phyloP scores from a whole-genome alignment of 208 protist genomes.

The Kentomonas sorsogonicus region DNA sequence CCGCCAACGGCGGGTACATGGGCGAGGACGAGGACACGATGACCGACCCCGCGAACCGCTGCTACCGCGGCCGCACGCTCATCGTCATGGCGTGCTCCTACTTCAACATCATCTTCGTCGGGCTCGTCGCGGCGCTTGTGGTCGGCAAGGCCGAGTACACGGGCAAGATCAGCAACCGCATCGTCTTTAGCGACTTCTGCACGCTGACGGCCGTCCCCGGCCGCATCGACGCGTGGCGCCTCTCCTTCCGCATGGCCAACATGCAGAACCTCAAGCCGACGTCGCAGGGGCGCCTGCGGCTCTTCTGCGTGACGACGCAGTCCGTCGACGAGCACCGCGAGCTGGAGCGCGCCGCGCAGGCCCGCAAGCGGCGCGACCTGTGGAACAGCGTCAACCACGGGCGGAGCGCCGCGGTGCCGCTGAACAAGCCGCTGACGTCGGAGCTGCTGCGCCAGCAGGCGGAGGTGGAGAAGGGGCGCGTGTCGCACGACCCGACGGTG shows the following conservation, averaged over 20 bases:
- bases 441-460: constrained; percentile 6
- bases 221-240: constrained; percentile 35
- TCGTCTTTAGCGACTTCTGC: constrained; percentile 82
- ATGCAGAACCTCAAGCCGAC: constrained; percentile 53
- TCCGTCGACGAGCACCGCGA: constrained; percentile 36
- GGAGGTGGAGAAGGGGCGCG: constrained; percentile 1
- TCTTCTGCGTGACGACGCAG: constrained; percentile 67
- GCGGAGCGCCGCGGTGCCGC: not conserved
- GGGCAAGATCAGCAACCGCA: constrained; percentile 52
- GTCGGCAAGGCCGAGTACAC: constrained; percentile 79
- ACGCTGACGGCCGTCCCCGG: constrained; percentile 45
- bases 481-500: constrained; percentile 16
- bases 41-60: constrained; percentile 44
- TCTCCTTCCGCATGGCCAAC: constrained; percentile 78
- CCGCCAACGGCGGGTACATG: constrained; percentile 82
- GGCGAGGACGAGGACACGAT: constrained; percentile 65
- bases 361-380: not conserved
- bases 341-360: constrained; percentile 28
- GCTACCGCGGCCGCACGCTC: constrained; percentile 63
- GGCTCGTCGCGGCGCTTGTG: constrained; percentile 73
- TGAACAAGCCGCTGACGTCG: constrained; percentile 1
- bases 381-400: not conserved
- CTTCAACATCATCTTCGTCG: constrained; percentile 81
- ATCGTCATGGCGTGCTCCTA: constrained; percentile 78
- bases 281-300: constrained; percentile 47